These are phyloP conservation scores for Chondrus crispus DNA, from an alignment of 23 red algal species.

Conservation along the genomic window DNA sequence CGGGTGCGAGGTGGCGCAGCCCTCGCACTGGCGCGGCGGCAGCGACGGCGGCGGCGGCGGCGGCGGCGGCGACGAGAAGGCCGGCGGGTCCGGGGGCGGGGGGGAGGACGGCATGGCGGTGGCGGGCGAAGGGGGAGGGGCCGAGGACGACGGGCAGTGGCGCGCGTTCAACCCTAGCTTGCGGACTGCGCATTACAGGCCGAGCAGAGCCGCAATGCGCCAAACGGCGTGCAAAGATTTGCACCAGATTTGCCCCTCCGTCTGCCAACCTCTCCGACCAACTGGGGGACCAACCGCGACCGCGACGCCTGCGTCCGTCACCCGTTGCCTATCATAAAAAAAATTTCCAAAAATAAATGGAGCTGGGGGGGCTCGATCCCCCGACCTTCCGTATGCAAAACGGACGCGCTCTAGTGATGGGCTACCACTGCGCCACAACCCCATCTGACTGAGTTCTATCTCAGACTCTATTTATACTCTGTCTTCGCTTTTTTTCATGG, in stretches of 20 bases:
- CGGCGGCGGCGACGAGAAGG: background rate
- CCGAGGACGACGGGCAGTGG: background rate
- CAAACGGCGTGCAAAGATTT: no score
- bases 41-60: slow-evolving; percentile 1
- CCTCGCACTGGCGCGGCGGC: slow-evolving; percentile 27
- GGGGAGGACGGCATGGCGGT: background rate
- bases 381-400: slow-evolving; percentile 13
- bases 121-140: background rate
- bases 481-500: no score
- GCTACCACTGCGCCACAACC: background rate
- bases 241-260: no score
- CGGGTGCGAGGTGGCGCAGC: slow-evolving; percentile 31
- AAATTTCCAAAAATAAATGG: no score
- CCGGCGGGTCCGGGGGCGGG: slow-evolving; percentile 1
- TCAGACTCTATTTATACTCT: no score
- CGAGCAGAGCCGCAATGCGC: no score
- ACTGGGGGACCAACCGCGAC: no score
- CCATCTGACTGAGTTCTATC: background rate
- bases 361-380: background rate
- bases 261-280: no score
- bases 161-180: no score
- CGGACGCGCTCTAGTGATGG: background rate
- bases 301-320: no score
- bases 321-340: no score
- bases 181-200: no score